Evolutionary conservation across 208 protist species (phyloP), one percentile per base, ranked within the genome.

Genomic region (Balamuthia mandrillaris): DNA sequence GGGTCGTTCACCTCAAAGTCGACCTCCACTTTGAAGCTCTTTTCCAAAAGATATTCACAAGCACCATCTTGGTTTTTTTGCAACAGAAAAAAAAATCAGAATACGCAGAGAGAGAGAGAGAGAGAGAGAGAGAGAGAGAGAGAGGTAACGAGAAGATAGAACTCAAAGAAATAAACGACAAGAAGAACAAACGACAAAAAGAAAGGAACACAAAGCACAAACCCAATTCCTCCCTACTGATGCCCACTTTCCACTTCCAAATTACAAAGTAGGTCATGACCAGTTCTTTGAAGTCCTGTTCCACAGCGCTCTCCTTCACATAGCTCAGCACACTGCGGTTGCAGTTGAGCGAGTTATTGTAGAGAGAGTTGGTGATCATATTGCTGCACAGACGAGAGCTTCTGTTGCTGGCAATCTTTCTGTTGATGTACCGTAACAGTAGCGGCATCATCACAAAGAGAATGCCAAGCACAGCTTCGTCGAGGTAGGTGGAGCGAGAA

Each of bases 281-380:
- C 6, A 52, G 51, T 52, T 81, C 74, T 27, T 77, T 81, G 54
- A 81, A 42, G 18, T 81, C 74, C 37, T 81, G 74, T 41, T 81
- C 74, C n/a, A 81, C 49, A 35, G 74, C 74, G 49, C 37, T 35
- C 35, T 58, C 74, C 39, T 81, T 31, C 1, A 81, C 63, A 35
- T 81, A 81, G 12, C 51, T 65, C n/a, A 81, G 74, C 7, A 81
- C 74, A 41, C 74, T 81, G 51, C 63, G 58, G 54, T 81, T 81
- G 39, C 74, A 81, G 39, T 81, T 81, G 7, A 81, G 37, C 31
- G 74, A 81, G 29, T 81, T 81, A 52, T 81, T 81, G 5, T 29
- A 33, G 10, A 81, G 74, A 24, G 74, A 81, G 31, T 52, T 31
- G 4, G 66, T 45, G 29, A 45, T 45, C 66, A 75, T 75, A 45